Evolutionary conservation across 768 basidiomycete genomes (phyloP).

Genomic region (Gautieria morchelliformis): DNA sequence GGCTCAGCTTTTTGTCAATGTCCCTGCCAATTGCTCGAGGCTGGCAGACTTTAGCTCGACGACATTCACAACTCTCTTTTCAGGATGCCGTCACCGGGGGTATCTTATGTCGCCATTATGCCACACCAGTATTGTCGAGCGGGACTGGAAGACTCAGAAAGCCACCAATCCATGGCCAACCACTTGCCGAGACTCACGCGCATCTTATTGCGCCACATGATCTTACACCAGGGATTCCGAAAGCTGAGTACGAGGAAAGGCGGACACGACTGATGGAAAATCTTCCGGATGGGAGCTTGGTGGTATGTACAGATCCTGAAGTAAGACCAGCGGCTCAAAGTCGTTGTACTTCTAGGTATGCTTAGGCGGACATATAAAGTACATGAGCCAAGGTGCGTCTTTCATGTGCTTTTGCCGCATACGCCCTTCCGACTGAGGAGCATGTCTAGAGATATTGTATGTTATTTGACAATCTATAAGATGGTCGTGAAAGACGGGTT

Average conservation of each 20-base stretch:
- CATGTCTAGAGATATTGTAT: conserved; percentile 58
- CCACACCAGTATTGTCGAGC: background rate
- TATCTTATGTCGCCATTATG: background rate
- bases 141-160: conserved; percentile 27
- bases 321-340: background rate
- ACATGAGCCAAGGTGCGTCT: conserved; percentile 70
- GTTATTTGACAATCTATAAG: conserved; percentile 19
- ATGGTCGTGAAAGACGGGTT: conserved; percentile 7
- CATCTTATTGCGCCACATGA: conserved; percentile 64
- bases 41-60: background rate
- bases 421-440: conserved; percentile 6
- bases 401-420: conserved; percentile 5
- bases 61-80: background rate
- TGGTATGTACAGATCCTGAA: conserved; percentile 40
- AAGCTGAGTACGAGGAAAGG: conserved; percentile 67
- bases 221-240: conserved; percentile 73
- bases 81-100: background rate
- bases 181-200: conserved; percentile 67
- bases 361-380: conserved; percentile 70
- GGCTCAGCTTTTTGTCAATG: background rate
- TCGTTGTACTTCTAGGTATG: background rate
- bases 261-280: conserved; percentile 60
- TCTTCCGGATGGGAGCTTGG: conserved; percentile 64
- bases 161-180: conserved; percentile 75
- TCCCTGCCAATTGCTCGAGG: background rate